Evolutionary conservation across 176 grass and related monocot genomes (phyloP).

Genomic region (Coix lacrymajobi): DNA sequence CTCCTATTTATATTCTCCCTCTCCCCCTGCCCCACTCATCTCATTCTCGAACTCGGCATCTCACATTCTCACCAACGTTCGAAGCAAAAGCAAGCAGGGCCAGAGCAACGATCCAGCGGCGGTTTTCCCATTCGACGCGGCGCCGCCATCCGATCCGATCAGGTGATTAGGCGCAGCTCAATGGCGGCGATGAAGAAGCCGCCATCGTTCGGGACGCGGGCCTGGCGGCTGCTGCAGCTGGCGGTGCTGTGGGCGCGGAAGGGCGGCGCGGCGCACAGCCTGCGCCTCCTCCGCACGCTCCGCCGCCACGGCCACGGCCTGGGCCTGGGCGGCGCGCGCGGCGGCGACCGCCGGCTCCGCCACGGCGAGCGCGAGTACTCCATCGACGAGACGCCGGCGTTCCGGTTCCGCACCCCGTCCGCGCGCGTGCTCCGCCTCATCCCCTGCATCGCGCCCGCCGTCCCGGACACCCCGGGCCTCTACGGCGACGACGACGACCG

Average conservation of each 20-base stretch:
- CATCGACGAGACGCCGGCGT: conserved; percentile 74
- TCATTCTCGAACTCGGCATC: background rate
- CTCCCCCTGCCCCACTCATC: conserved; percentile 8
- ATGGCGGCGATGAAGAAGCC: background rate
- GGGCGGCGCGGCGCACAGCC: conserved; percentile 43
- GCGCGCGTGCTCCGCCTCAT: conserved; percentile 52
- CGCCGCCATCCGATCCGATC: background rate
- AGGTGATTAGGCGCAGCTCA: background rate
- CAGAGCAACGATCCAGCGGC: background rate
- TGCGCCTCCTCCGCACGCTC: conserved; percentile 54
- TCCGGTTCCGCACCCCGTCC: conserved; percentile 65
- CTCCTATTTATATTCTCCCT: background rate
- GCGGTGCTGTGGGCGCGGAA: conserved; percentile 59
- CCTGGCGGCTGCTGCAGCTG: conserved; percentile 60
- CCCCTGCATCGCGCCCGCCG: conserved; percentile 56
- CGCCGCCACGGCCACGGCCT: conserved; percentile 21
- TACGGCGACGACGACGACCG: conserved; percentile 42
- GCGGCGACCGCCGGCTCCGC: conserved; percentile 20
- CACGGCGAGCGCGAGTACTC: conserved; percentile 80
- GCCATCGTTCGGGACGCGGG: conserved; percentile 34
- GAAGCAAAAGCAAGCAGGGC: background rate
- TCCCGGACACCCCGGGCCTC: conserved; percentile 32
- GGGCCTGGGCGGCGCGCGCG: background rate
- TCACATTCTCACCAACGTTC: background rate
- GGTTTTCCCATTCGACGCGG: background rate